Evolutionary conservation across 495 filamentous ascomycete genomes (phyloP), one percentile per base, ranked within the genome.

Genomic region (Aspergillus biplanus): DNA sequence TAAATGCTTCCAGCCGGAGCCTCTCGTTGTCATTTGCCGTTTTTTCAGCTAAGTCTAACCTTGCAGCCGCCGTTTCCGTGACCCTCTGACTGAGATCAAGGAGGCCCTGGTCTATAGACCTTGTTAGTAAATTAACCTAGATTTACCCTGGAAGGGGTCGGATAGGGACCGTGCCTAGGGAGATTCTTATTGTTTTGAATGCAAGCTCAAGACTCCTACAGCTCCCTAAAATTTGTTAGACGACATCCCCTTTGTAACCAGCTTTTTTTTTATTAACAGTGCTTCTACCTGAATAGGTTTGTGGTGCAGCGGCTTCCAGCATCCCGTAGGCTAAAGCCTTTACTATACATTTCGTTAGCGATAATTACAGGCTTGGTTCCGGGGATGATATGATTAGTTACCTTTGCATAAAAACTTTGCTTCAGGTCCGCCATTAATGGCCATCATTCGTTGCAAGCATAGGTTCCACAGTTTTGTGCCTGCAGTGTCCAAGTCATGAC

Each of bases 281-380:
- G 11, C 21, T 11, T 12, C 59, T 72, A 62, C 66, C 69, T 58
- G n/a, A 31, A 33, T 47, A 39, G 5, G 71, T 65, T 58, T 64
- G 71, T 52, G 74, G 75, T 65, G 85, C 82, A 32, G 86, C 87
- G 46, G 82, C 73, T 33, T 87, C 89, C 44, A 97, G 74, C 62
- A 97, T 77, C 32, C 86, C 75, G 65, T 90, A 92, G 3, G 90
- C 87, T 58, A 95, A 84, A 34, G 86, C 82, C 55, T 88, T 86
- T 5, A 85, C 82, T 74, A n/a, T 48, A 15, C 58, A 33, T 27
- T 27, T 27, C 3, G 33, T 12, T 18, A 31, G 34, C 46, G 5
- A 42, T 13, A 5, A 12, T 37, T 35, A 11, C n/a, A 46, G 9
- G 7, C 18, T 33, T n/a, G 3, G 13, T 18, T 32, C 15, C 33